Evolutionary conservation across 108 stramenopile genomes (phyloP).

Genomic region (Mayamaea pseudoterrestris): DNA sequence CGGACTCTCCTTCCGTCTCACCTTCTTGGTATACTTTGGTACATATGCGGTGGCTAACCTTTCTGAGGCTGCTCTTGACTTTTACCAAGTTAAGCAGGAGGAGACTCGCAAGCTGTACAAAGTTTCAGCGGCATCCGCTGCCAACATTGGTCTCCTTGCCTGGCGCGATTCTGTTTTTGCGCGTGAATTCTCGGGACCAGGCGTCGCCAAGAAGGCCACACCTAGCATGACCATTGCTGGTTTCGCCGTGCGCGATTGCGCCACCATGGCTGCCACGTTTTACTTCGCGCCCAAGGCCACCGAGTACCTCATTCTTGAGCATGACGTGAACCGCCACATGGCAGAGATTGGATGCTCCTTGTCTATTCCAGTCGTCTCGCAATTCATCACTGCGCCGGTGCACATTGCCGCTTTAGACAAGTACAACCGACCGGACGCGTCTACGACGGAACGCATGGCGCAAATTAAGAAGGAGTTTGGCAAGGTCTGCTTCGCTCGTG

Average conservation of each 20-base stretch:
- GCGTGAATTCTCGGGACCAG: constrained; percentile 1
- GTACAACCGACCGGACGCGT: constrained; percentile 9
- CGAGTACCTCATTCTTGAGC: constrained; percentile 10
- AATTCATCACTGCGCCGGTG: constrained; percentile 21
- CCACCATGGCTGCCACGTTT: constrained; percentile 31
- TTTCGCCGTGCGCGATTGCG: constrained; percentile 22
- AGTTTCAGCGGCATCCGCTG: constrained; percentile 13
- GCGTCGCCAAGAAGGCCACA: constrained; percentile 5
- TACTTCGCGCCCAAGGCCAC: constrained; percentile 20
- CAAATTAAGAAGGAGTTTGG: constrained; percentile 11
- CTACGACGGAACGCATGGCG: constrained; percentile 14
- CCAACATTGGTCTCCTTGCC: constrained; percentile 24
- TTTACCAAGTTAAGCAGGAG: constrained; percentile 13
- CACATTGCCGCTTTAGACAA: constrained; percentile 31
- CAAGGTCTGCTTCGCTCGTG: constrained; percentile 23
- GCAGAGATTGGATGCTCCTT: constrained; percentile 21
- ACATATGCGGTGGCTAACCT: constrained; percentile 29
- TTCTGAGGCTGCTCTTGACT: constrained; percentile 19
- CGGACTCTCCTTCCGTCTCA: constrained; percentile 18
- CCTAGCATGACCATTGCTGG: constrained; percentile 13
- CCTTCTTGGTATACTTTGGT: constrained; percentile 25
- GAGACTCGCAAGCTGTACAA: constrained; percentile 16
- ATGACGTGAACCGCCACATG: constrained; percentile 8
- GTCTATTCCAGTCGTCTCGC: constrained; percentile 18
- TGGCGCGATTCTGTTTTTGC: constrained; percentile 33